These are phyloP conservation scores for Colletotrichum ledebouriae DNA, from an alignment of 2,329 filamentous ascomycete species.

Conservation along the genomic window DNA sequence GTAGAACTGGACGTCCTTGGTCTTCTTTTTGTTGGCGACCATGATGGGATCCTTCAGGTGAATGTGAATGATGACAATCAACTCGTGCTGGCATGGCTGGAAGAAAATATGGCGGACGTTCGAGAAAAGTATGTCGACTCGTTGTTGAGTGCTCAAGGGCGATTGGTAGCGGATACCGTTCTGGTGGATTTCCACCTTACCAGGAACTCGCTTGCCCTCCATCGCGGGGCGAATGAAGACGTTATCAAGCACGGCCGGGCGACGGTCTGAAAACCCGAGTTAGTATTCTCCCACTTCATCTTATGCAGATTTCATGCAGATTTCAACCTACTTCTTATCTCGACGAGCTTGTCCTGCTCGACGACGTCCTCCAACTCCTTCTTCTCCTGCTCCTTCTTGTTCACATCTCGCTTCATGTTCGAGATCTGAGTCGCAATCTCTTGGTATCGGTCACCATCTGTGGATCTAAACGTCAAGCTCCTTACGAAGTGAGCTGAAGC, in stretches of 20 bases:
- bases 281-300: neutral
- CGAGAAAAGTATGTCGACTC: slow-evolving; percentile 95
- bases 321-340: slow-evolving; percentile 82
- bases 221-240: slow-evolving; percentile 95
- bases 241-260: slow-evolving; percentile 90
- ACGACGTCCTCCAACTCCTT: slow-evolving; percentile 99
- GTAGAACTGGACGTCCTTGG: slow-evolving; percentile 98
- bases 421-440: slow-evolving; percentile 94
- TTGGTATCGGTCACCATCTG: slow-evolving; percentile 87
- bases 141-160: slow-evolving; percentile 81
- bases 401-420: slow-evolving; percentile 92
- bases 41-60: slow-evolving; percentile 98
- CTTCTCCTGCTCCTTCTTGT: slow-evolving; percentile 96
- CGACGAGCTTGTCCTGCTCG: slow-evolving; percentile 96
- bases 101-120: slow-evolving; percentile 99
- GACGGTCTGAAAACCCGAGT: slow-evolving; percentile 73
- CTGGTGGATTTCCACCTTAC: slow-evolving; percentile 97
- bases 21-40: slow-evolving; percentile 97
- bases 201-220: slow-evolving; percentile 96
- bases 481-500: slow-evolving; percentile 95
- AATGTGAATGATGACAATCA: slow-evolving; percentile 98
- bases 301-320: neutral
- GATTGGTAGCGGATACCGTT: slow-evolving; percentile 98
- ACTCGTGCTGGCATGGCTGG: slow-evolving; percentile 94
- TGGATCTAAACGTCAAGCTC: slow-evolving; percentile 94